Evolutionary conservation across 768 basidiomycete species (phyloP).

Genomic region (Psilocybe cyanescens): DNA sequence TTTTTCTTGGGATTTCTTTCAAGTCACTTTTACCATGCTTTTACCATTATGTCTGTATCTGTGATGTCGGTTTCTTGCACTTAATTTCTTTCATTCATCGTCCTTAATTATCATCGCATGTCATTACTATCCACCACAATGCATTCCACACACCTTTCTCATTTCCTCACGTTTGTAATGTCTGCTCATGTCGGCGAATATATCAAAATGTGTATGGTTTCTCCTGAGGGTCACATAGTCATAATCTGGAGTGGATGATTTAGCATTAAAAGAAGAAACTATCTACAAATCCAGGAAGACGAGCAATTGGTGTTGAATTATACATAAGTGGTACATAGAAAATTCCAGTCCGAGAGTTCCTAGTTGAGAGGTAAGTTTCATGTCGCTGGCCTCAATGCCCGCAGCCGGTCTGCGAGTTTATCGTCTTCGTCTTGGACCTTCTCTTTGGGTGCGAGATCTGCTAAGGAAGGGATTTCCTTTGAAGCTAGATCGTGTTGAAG

Average conservation of each 20-base stretch:
- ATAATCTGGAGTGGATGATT: too few relatives aligned
- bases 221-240: too few relatives aligned
- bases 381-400: slow-evolving; percentile 83
- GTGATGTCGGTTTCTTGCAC: neutral
- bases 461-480: slow-evolving; percentile 60
- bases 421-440: slow-evolving; percentile 75
- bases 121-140: neutral
- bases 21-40: neutral
- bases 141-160: neutral
- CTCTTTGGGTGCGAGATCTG: slow-evolving; percentile 54
- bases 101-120: neutral
- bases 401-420: slow-evolving; percentile 82
- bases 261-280: neutral
- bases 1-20: neutral
- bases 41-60: neutral
- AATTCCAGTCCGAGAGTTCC: neutral
- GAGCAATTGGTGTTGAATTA: neutral
- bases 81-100: slow-evolving; percentile 1
- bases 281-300: neutral
- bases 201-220: neutral
- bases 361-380: slow-evolving; percentile 29
- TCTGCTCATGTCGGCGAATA: neutral
- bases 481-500: slow-evolving; percentile 86
- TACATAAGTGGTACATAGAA: slow-evolving; percentile 1
- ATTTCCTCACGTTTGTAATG: neutral